Evolutionary conservation across 2,329 filamentous ascomycete genomes (phyloP), one percentile per base, ranked within the genome.

Genomic region (Chalaropsis thielavioides): DNA sequence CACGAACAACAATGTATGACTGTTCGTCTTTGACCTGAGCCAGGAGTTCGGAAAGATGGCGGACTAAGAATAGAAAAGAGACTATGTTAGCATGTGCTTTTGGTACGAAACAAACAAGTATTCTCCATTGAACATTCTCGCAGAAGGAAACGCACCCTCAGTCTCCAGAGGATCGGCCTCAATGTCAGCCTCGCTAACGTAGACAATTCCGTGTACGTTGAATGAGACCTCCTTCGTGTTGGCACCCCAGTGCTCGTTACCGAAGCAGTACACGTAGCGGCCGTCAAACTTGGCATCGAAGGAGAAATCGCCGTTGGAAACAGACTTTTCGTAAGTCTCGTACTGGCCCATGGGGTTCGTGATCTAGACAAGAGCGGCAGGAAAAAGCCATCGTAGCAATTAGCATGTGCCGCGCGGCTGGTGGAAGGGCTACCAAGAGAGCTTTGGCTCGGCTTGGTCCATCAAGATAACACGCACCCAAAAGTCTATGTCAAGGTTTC

Each of bases 131-230:
- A 10, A 31, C 24, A 4, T 40, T 27, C 11, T 2, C 6, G 24
- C 22, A 19, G 19, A 64, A 7, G 10, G 19, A 58, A 62, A 46
- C 79, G 68, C 81, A 92, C 90, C 87, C 84, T 97, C 94, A 69
- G 83, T 82, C 75, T 99, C 94, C 70, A 99, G 80, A 22, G 94
- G 94, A 73, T 97, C 92, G 71, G 88, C 83, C 35, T 89, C 84
- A 67, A 87, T 82, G 71, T 97, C 92, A 67, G 83, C 80, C 76
- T 97, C 94, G 65, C 89, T 88, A 62, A 99, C 91, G 77, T 97
- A 99, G 73, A 99, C 92, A 69, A 99, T 90, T 71, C 94, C 94
- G 77, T 99, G 94, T 63, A 99, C 94, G 76, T 99, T 99, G 84
- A 99, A 99, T 65, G 90, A 95, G 64, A 99, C 92, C 76, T 99